phyloP scores from a whole-genome alignment of 495 filamentous ascomycete genomes.

The Podospora pseudopauciseta region DNA sequence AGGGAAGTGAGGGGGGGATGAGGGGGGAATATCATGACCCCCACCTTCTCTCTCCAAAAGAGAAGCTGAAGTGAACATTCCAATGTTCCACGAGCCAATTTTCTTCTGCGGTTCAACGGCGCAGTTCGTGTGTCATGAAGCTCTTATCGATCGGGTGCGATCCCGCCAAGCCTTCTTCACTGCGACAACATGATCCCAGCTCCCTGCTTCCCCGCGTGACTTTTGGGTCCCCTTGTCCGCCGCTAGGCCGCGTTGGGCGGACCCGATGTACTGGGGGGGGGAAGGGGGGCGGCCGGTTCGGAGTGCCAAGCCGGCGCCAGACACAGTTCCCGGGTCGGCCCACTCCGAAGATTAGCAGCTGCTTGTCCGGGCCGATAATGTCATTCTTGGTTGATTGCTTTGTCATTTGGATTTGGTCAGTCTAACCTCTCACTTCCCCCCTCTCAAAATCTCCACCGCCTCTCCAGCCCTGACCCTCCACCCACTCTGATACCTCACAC shows the following conservation, averaged over 20 bases:
- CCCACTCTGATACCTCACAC: constrained; percentile 36
- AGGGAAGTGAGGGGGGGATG: no score
- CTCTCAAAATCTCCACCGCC: constrained; percentile 10
- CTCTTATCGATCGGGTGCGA: not conserved
- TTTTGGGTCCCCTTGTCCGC: not conserved
- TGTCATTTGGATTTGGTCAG: not conserved
- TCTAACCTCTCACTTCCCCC: not conserved
- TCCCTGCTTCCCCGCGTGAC: not conserved
- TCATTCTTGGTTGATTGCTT: not conserved
- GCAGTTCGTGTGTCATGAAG: not conserved
- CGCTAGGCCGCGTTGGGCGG: not conserved
- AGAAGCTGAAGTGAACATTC: not conserved
- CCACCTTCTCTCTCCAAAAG: not conserved
- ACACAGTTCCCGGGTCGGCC: not conserved
- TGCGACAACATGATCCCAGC: not conserved
- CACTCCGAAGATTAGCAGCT: not conserved
- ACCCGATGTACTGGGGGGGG: not conserved
- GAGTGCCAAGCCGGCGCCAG: not conserved
- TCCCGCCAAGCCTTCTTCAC: not conserved
- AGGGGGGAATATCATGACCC: not conserved
- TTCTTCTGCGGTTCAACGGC: not conserved
- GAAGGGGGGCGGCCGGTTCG: not conserved
- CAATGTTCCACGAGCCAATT: not conserved
- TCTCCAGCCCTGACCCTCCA: constrained; percentile 24
- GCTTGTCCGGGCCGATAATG: not conserved